Evolutionary conservation across 1,284 basidiomycete genomes (phyloP).

Genomic region (Grifola frondosa): DNA sequence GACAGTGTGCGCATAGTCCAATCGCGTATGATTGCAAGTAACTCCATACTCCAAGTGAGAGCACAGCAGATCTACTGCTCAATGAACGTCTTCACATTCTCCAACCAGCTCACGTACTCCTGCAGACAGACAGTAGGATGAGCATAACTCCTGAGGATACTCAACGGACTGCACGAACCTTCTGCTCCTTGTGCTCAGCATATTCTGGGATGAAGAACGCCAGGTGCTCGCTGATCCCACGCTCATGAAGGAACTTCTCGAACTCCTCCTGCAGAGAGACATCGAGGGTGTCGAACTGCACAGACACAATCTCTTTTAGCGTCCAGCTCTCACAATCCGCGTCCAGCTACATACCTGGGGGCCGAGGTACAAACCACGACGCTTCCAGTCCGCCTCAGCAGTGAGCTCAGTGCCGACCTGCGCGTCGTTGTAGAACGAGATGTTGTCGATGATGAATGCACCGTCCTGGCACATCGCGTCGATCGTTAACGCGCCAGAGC

Average conservation of each 20-base stretch:
- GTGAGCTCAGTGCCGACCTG: conserved; percentile 77
- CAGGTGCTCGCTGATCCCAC: conserved; percentile 82
- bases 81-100: conserved; percentile 82
- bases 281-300: conserved; percentile 90
- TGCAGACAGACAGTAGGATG: conserved; percentile 30
- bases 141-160: conserved; percentile 2
- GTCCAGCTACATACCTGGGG: conserved; percentile 73
- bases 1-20: too few relatives aligned
- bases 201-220: conserved; percentile 85
- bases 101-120: conserved; percentile 93
- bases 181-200: conserved; percentile 88
- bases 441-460: conserved; percentile 84
- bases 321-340: too few relatives aligned
- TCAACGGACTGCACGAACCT: conserved; percentile 44
- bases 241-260: conserved; percentile 79
- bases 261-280: conserved; percentile 84
- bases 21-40: too few relatives aligned
- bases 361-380: conserved; percentile 89
- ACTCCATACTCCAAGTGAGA: too few relatives aligned
- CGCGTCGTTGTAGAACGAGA: conserved; percentile 80
- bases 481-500: conserved; percentile 69
- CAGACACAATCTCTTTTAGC: not conserved
- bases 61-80: conserved; percentile 49
- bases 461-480: conserved; percentile 86
- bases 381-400: conserved; percentile 91